These are phyloP conservation scores for Apiospora koreana DNA, from an alignment of 2,329 filamentous ascomycete species.

Conservation along the genomic window DNA sequence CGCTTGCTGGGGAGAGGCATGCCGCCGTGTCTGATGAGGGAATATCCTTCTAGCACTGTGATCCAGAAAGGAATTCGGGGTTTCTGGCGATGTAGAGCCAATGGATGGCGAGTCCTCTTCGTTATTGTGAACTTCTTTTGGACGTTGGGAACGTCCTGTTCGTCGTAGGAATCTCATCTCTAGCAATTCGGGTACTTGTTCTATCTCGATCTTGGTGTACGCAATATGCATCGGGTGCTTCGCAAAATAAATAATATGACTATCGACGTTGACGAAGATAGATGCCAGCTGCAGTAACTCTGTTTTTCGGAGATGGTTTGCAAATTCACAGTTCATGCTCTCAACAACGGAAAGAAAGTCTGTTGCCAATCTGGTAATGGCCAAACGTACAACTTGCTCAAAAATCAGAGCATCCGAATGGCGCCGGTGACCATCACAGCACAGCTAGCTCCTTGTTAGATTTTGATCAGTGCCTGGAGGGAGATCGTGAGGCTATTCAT, in stretches of 20 bases:
- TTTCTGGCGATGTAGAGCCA: neutral
- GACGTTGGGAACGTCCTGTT: neutral
- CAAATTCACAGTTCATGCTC: neutral
- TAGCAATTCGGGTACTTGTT: neutral
- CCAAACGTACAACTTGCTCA: neutral
- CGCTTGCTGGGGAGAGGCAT: neutral
- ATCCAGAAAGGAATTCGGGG: neutral
- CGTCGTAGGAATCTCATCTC: neutral
- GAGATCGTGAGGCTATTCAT: neutral
- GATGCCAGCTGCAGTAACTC: neutral
- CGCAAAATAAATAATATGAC: neutral
- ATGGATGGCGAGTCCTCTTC: neutral
- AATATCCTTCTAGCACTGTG: neutral
- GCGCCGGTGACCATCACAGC: neutral
- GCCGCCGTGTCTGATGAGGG: neutral
- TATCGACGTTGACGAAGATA: neutral
- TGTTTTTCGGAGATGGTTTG: neutral
- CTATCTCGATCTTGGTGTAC: neutral
- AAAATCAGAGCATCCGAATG: neutral
- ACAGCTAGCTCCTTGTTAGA: neutral
- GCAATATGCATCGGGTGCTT: neutral
- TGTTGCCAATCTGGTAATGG: neutral
- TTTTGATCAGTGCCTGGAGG: no score
- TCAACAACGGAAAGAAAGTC: neutral
- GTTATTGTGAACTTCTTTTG: neutral